Percentiles rank a stretch among this genome's conserved stretches.
These are phyloP conservation scores for Asterophora parasitica DNA, from an alignment of 768 basidiomycete genomes.

Conservation along the genomic window DNA sequence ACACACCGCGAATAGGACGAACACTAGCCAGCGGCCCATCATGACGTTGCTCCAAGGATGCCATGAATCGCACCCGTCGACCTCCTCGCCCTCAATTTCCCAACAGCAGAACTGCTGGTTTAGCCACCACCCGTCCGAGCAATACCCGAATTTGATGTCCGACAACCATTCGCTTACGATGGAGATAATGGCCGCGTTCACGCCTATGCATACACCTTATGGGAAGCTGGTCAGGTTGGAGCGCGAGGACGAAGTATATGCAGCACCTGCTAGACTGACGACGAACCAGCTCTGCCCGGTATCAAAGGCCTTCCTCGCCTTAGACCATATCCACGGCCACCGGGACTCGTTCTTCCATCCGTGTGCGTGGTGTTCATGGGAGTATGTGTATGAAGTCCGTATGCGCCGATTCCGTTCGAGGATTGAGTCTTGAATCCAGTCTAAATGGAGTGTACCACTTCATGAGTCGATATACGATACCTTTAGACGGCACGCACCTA, in stretches of 20 bases:
- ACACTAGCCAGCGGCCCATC: constrained; percentile 75
- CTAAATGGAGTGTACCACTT: constrained; percentile 33
- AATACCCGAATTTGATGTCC: constrained; percentile 97
- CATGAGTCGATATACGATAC: too few relatives aligned
- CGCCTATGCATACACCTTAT: constrained; percentile 76
- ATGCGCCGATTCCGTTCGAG: constrained; percentile 80
- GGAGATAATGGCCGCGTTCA: constrained; percentile 92
- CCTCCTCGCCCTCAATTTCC: constrained; percentile 83
- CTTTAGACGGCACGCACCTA: constrained; percentile 45
- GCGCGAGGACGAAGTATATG: constrained; percentile 24
- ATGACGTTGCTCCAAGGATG: constrained; percentile 77
- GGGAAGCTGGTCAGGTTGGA: too few relatives aligned
- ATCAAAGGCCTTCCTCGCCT: constrained; percentile 53
- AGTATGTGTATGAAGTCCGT: constrained; percentile 48
- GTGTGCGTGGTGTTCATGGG: constrained; percentile 34
- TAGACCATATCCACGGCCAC: constrained; percentile 58
- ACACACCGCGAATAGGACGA: constrained; percentile 86
- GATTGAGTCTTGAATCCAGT: constrained; percentile 96
- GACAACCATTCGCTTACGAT: constrained; percentile 97
- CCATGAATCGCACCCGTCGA: constrained; percentile 88
- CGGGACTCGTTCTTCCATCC: constrained; percentile 31
- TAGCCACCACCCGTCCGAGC: constrained; percentile 96
- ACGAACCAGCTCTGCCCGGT: constrained; percentile 92
- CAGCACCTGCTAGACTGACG: constrained; percentile 76
- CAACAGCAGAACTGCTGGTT: constrained; percentile 98